A percentile compares a stretch with the other conserved stretches of the same genome.
These are phyloP conservation scores for Solanum hybrid DNA, from an alignment of 305 asterid genomes.

Conservation along the genomic window DNA sequence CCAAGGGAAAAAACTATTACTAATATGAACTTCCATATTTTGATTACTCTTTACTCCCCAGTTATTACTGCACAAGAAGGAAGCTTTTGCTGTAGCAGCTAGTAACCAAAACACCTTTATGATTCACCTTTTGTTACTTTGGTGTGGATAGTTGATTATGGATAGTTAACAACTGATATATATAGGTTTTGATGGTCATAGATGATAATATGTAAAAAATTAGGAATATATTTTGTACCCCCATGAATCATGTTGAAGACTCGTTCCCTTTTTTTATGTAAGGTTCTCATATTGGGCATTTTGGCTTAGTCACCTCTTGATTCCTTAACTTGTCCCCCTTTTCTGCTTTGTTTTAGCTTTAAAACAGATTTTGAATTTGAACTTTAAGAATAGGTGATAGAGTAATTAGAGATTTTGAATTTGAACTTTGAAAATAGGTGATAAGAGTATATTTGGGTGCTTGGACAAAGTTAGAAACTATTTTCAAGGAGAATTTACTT, in stretches of 20 bases:
- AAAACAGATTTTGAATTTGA: background rate
- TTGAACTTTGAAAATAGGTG: background rate
- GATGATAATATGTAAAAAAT: background rate
- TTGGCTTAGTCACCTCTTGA: background rate
- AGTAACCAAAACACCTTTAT: background rate
- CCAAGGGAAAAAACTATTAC: background rate
- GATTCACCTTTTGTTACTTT: background rate
- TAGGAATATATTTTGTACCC: background rate
- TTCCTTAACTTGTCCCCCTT: background rate
- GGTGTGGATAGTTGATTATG: background rate
- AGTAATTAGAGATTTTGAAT: background rate
- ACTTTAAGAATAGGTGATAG: background rate
- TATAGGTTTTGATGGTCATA: constrained; percentile 9
- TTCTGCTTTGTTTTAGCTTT: background rate
- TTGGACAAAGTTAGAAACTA: background rate
- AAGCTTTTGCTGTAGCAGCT: background rate
- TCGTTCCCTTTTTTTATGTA: background rate
- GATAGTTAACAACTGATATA: background rate
- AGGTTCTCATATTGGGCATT: background rate
- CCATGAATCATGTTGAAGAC: background rate
- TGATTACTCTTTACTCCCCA: background rate
- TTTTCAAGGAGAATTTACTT: background rate
- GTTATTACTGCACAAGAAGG: background rate
- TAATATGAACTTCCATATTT: background rate
- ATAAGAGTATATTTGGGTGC: background rate